Evolutionary conservation across 23 red algal species (phyloP), one percentile per base, ranked within the genome.

Genomic region (Gracilaria vermiculophylla): DNA sequence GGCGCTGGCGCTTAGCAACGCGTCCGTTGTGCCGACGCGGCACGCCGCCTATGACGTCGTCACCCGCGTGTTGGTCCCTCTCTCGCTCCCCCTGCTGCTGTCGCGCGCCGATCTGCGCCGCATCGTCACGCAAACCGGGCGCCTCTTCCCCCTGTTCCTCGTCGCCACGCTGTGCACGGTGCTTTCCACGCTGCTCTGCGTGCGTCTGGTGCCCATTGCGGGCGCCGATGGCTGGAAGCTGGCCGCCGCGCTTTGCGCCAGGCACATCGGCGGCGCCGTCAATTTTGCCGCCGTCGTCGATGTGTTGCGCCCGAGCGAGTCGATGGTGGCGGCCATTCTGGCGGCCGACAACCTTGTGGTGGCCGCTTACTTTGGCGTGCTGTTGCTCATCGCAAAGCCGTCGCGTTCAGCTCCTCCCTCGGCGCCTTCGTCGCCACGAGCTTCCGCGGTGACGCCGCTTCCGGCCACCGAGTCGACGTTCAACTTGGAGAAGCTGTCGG

Each of bases 301-400:
- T 34, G 87, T 87, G 20, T 53, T 75, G 16, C 79, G 42, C 32
- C 64, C 78, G 5, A 35, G 51, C 5, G 57, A 78, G n/a, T 31
- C 62, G 23, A 11, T 80, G 2, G 92, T 95, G 35, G 64, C 92
- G 11, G 87, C 88, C 6, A 56, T 67, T 33, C 78, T 97, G 3
- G 89, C 94, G 8, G 94, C 94, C 3, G 94, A 97, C 76, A 97
- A 97, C 56, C 41, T 97, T 19, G 80, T 97, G 31, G 82, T 97
- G 9, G 89, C 90, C 11, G 50, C 86, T 6, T 97, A 93, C 33
- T 97, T 97, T 62, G 77, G 64, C 20, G 16, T 85, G 6, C 60
- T 97, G 29, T 85, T 97, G 27, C 66, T 81, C n/a, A 62, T 92
- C 12, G 74, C 80, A 17, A 76, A 77, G 24, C 45, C 45, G 27